Conservation (phyloP, 108 stramenopile species). For the Pseudonitzschia multistriata region DNA sequence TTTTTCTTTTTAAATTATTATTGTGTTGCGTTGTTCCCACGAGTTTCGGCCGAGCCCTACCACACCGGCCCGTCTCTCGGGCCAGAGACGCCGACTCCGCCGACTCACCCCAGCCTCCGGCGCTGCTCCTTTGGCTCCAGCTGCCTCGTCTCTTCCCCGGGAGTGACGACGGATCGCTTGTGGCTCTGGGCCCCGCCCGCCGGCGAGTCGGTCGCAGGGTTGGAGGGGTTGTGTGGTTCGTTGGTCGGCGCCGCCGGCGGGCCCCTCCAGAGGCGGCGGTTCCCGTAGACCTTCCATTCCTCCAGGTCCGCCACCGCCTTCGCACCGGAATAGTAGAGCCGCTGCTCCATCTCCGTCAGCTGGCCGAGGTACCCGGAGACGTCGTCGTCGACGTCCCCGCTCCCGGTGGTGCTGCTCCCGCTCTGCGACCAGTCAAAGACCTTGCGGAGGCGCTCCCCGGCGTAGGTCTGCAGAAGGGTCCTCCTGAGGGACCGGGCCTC, state of each 20-base stretch:
- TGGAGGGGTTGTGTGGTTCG: too few species aligned
- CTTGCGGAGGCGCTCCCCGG: constrained; percentile 54
- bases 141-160: not conserved
- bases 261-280: constrained; percentile 25
- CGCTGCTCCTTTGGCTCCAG: not conserved
- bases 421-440: constrained; percentile 67
- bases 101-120: not conserved
- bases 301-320: constrained; percentile 39
- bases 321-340: constrained; percentile 50
- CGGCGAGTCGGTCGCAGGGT: not conserved
- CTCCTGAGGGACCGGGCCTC: constrained; percentile 39
- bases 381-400: constrained; percentile 42
- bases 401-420: constrained; percentile 24
- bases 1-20: too few species aligned
- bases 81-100: too few species aligned
- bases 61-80: too few species aligned
- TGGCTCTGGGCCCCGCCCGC: not conserved
- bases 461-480: constrained; percentile 45
- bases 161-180: not conserved
- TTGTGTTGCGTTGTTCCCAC: too few species aligned
- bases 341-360: constrained; percentile 54
- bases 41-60: too few species aligned
- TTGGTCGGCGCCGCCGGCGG: not conserved
- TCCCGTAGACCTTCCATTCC: constrained; percentile 52
- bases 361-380: constrained; percentile 38